phyloP scores from a whole-genome alignment of 208 protist genomes.

The Jaenimonas drosophilae region DNA sequence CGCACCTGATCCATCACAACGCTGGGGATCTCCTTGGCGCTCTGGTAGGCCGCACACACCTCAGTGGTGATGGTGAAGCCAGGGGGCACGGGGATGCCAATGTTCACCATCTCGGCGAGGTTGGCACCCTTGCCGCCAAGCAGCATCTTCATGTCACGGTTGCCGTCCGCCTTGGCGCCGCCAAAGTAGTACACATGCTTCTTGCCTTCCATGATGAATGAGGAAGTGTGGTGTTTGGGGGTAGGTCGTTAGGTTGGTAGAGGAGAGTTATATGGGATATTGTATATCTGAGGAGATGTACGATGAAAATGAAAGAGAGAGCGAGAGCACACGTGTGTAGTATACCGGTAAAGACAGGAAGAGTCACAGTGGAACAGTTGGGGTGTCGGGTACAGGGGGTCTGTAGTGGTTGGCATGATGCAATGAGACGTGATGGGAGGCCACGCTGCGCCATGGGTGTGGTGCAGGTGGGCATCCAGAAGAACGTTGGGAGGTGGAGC shows the following conservation, averaged over 20 bases:
- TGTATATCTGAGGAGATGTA: background rate
- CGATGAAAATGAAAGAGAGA: background rate
- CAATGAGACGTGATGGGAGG: too few relatives aligned
- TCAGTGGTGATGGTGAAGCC: slow-evolving; percentile 93
- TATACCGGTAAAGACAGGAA: background rate
- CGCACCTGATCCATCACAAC: slow-evolving; percentile 61
- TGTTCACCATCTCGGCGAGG: slow-evolving; percentile 88
- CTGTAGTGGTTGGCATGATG: too few relatives aligned
- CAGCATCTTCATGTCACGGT: slow-evolving; percentile 80
- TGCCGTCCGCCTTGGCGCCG: slow-evolving; percentile 66
- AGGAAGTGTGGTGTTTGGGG: slow-evolving; percentile 2
- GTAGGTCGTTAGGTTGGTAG: background rate
- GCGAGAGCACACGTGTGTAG: background rate
- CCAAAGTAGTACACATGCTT: slow-evolving; percentile 85
- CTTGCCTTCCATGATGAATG: slow-evolving; percentile 20
- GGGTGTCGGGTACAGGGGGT: too few relatives aligned
- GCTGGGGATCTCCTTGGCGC: slow-evolving; percentile 36
- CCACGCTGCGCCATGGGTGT: too few relatives aligned
- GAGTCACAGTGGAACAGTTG: too few relatives aligned
- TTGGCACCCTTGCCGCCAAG: slow-evolving; percentile 93
- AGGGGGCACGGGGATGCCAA: slow-evolving; percentile 89
- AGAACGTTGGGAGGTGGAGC: too few relatives aligned
- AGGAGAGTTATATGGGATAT: background rate
- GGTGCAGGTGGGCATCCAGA: too few relatives aligned
- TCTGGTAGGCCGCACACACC: slow-evolving; percentile 71